Percentiles rank a stretch among this genome's conserved stretches.
phyloP scores from a whole-genome alignment of 2,329 filamentous ascomycete genomes.

The Bisporella sp. region DNA sequence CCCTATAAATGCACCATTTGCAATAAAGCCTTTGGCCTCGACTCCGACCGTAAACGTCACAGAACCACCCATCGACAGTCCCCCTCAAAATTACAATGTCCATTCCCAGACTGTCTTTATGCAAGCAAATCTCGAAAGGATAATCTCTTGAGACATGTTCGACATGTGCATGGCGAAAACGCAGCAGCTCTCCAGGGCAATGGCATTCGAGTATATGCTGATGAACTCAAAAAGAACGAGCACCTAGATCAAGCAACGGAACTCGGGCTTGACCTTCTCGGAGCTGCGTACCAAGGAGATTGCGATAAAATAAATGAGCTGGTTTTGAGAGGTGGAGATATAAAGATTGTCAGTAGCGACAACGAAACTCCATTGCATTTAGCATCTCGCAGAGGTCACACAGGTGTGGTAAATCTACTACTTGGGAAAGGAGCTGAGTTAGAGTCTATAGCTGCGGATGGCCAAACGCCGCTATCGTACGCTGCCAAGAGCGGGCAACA shows the following conservation, averaged over 20 bases:
- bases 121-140: neutral
- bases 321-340: neutral
- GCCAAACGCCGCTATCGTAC: neutral
- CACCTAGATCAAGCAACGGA: neutral
- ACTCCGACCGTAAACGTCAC: neutral
- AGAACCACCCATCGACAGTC: neutral
- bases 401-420: neutral
- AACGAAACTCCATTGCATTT: neutral
- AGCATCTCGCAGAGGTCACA: neutral
- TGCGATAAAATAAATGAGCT: neutral
- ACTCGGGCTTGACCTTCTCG: neutral
- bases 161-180: neutral
- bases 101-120: neutral
- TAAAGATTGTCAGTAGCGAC: neutral
- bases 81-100: neutral
- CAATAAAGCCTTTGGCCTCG: neutral
- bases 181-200: neutral
- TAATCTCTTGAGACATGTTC: neutral
- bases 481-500: neutral
- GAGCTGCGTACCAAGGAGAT: neutral
- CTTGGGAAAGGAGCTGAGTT: neutral
- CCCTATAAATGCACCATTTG: neutral
- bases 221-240: neutral
- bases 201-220: neutral
- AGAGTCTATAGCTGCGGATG: neutral